Base-by-base conservation (phyloP, 2,329 filamentous ascomycete species). In the Dothidotthia symphoricarpi region DNA sequence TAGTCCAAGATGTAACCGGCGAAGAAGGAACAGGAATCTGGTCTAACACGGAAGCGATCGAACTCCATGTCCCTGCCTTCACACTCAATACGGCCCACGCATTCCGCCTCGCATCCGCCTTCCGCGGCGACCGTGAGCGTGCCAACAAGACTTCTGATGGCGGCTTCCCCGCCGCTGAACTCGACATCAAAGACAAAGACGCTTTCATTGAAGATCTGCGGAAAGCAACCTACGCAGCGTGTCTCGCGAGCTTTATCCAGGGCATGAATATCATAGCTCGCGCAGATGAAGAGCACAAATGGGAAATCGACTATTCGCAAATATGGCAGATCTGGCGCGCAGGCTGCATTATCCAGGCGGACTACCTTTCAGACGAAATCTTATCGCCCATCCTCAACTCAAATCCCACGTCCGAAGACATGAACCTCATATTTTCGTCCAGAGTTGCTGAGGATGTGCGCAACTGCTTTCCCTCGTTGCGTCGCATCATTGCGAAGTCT, bases 341-440 rank as follows among this genome's bases (percentile, higher is more conserved):
- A 0, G 83, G 84, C 6, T 86, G 83, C 62, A 86, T 87, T 61
- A 86, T 87, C 55, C 77, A 82, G 53, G 75, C 78, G 1, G 82
- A 85, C 47, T 73, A 78, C 49, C 82, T 87, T 43, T 75, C 76
- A 3, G 52, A 61, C 32, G 75, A 82, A 34, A 61, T 86, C 19
- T 69, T 86, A 2, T 68, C 72, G 5, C 61, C 65, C 0, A 67
- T 77, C 31, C 75, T 70, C 17, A 53, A 54, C n/a, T 47, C 47
- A 5, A 51, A 53, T 4, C 46, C 49, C 1, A 45, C 47, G 1
- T 61, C 69, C 10, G 68, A 73, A 47, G 71, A 79, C 38, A 64
- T 79, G 5, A 65, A 73, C 3, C 67, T 65, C 47, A 63, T 75
- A 36, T 54, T 54, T 30, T 57, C 53, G 3, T 57, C 70, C 5